phyloP scores from a whole-genome alignment of 495 filamentous ascomycete species.

The Podospora pseudoanserina region DNA sequence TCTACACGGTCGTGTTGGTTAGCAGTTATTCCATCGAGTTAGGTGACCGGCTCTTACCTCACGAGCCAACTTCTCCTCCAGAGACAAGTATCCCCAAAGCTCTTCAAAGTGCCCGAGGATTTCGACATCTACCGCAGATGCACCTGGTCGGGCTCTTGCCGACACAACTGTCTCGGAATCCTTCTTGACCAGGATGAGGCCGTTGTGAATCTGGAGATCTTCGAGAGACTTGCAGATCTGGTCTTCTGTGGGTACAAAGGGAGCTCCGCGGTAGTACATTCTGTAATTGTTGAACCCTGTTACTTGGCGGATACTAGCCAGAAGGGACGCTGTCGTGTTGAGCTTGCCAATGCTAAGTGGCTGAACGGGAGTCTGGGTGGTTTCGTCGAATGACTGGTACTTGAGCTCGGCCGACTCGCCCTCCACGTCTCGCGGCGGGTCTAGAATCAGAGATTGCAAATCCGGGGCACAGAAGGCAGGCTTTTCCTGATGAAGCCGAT shows the following conservation, averaged over 20 bases:
- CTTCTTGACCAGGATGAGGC: constrained; percentile 57
- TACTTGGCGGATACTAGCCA: constrained; percentile 57
- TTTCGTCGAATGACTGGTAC: constrained; percentile 69
- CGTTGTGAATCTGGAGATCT: constrained; percentile 56
- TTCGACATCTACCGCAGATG: constrained; percentile 63
- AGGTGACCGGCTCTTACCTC: constrained; percentile 45
- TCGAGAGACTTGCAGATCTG: constrained; percentile 52
- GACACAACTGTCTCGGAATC: constrained; percentile 36
- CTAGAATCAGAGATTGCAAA: constrained; percentile 40
- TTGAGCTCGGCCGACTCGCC: constrained; percentile 63
- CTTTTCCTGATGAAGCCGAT: constrained; percentile 44
- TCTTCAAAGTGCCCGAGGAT: constrained; percentile 82
- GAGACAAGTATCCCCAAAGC: constrained; percentile 74
- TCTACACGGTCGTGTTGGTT: constrained; percentile 43
- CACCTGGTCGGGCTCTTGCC: constrained; percentile 36
- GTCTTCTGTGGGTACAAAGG: constrained; percentile 45
- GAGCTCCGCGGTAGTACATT: constrained; percentile 48
- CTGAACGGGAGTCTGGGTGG: constrained; percentile 52
- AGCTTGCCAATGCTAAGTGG: constrained; percentile 59
- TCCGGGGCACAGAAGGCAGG: constrained; percentile 49
- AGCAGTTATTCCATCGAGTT: constrained; percentile 17
- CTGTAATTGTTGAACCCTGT: constrained; percentile 71
- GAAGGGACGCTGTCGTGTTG: constrained; percentile 66
- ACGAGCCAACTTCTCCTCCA: constrained; percentile 68
- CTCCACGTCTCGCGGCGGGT: constrained; percentile 38